A percentile compares a stretch with the other conserved stretches of the same genome.
Conservation (phyloP, 2,329 filamentous ascomycete genomes). For the Aureobasidium vineae region DNA sequence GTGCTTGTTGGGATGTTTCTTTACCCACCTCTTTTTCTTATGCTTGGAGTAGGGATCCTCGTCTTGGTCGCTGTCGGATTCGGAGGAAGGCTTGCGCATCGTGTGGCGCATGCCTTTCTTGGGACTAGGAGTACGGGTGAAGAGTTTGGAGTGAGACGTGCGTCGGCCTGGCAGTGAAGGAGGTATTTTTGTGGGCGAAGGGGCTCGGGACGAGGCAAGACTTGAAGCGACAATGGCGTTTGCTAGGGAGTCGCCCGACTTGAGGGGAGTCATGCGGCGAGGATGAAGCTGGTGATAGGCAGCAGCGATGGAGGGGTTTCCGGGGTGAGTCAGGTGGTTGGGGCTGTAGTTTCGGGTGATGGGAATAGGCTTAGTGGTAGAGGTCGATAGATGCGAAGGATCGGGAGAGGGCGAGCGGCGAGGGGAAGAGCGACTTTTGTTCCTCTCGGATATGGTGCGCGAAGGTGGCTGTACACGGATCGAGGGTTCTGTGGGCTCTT, state of each 20-base stretch:
- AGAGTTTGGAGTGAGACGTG: conserved; percentile 34
- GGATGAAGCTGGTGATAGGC: conserved; percentile 39
- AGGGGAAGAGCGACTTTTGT: conserved; percentile 12
- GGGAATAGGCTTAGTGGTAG: conserved; percentile 44
- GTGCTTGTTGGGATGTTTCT: conserved; percentile 66
- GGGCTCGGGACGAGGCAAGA: conserved; percentile 57
- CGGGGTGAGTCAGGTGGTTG: conserved; percentile 57
- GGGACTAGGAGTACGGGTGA: conserved; percentile 45
- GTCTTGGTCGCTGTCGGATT: conserved; percentile 39
- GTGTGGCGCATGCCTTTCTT: conserved; percentile 62
- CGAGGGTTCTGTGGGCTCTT: background rate
- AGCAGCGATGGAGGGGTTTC: conserved; percentile 34
- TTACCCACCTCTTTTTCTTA: conserved; percentile 58
- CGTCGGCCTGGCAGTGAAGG: conserved; percentile 33
- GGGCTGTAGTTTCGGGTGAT: conserved; percentile 65
- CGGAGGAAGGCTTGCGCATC: conserved; percentile 54
- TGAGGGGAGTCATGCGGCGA: conserved; percentile 45
- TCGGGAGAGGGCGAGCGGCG: conserved; percentile 34
- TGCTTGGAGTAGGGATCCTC: conserved; percentile 52
- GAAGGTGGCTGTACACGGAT: conserved; percentile 20
- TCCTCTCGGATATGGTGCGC: background rate
- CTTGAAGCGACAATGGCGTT: conserved; percentile 74
- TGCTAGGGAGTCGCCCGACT: conserved; percentile 64
- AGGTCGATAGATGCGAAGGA: conserved; percentile 37
- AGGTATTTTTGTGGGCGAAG: conserved; percentile 44